Evolutionary conservation across 2,329 filamentous ascomycete species (phyloP).

Genomic region (Aspergillus fijiensis): DNA sequence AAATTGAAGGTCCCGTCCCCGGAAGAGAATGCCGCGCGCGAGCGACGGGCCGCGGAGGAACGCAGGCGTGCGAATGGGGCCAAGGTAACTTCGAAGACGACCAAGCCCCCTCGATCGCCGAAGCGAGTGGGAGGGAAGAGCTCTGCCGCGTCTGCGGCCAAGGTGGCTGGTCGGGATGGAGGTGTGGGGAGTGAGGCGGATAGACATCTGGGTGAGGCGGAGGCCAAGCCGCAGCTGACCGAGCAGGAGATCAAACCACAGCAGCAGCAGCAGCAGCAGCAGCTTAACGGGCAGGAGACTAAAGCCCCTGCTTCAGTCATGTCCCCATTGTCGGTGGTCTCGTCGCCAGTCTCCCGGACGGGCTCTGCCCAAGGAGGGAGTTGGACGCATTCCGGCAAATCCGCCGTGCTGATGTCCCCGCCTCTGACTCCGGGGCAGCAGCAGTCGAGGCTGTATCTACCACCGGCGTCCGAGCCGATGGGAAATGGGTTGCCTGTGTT

Average conservation of each 20-base stretch:
- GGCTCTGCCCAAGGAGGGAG: conserved; percentile 2
- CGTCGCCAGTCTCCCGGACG: conserved; percentile 4
- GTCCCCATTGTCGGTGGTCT: conserved; percentile 2
- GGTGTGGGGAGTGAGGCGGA: neutral
- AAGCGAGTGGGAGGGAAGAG: neutral
- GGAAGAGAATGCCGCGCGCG: conserved; percentile 57
- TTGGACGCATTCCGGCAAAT: conserved; percentile 1
- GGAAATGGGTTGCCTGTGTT: conserved; percentile 52
- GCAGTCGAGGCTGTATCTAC: conserved; percentile 29
- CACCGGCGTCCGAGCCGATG: conserved; percentile 30
- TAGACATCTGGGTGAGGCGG: neutral
- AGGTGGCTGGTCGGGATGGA: neutral
- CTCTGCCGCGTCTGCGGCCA: conserved; percentile 17
- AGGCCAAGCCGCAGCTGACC: neutral
- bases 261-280: too few relatives aligned
- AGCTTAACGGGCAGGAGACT: too few relatives aligned
- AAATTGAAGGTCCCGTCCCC: conserved; percentile 59
- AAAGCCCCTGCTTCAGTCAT: neutral
- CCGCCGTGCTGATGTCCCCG: conserved; percentile 19
- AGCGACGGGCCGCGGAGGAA: conserved; percentile 46
- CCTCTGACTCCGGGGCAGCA: conserved; percentile 28
- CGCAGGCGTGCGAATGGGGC: conserved; percentile 37
- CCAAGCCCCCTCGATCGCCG: conserved; percentile 33
- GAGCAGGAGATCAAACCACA: too few relatives aligned
- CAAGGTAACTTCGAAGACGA: conserved; percentile 18